Evolutionary conservation across 1,284 basidiomycete species (phyloP), one percentile per base, ranked within the genome.

Genomic region (Somion occarium): DNA sequence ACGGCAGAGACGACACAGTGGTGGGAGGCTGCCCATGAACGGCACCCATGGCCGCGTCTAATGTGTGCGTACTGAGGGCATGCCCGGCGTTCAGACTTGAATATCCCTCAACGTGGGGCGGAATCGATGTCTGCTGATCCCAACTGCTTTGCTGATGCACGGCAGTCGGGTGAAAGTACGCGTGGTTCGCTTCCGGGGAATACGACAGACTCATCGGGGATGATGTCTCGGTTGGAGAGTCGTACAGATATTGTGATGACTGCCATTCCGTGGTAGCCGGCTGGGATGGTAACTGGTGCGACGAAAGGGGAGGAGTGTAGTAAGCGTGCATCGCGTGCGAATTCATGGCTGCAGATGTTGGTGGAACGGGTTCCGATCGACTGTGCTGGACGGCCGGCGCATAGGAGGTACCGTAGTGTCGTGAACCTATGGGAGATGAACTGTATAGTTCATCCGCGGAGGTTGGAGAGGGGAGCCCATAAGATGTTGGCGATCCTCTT

Each of bases 1-100:
- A 54, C 22, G 58, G 52, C 39, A 56, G 53, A 34, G 62, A 56
- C 38, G 60, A 59, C 25, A 61, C 60, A 42, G 65, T 63, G 37
- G 63, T 59, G 51, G 61, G 52, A 25, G 60, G 55, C 47, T 59
- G 62, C 12, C 54, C 45, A 13, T 50, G 46, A 5, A 22, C 42
- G 43, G 45, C 51, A 47, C 22, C 61, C 62, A 65, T 20, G 57
- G 22, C 11, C 19, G 42, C 42, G n/a, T 39, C 34, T 19, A 19
- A 26, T 27, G 24, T 15, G 30, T 48, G 46, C 18, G 5, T 19
- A 7, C 19, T 18, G 46, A 38, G 18, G 18, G 46, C n/a, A 27
- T 38, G 30, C 20, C 37, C 37, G 3, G 24, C n/a, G 30, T n/a
- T 20, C 27, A 39, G 20, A 3, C 5, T 38, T 22, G 19, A 30